Evolutionary conservation across 2,329 filamentous ascomycete species (phyloP), one percentile per base, ranked within the genome.

Genomic region (Aspergillus ochraceoroseus): DNA sequence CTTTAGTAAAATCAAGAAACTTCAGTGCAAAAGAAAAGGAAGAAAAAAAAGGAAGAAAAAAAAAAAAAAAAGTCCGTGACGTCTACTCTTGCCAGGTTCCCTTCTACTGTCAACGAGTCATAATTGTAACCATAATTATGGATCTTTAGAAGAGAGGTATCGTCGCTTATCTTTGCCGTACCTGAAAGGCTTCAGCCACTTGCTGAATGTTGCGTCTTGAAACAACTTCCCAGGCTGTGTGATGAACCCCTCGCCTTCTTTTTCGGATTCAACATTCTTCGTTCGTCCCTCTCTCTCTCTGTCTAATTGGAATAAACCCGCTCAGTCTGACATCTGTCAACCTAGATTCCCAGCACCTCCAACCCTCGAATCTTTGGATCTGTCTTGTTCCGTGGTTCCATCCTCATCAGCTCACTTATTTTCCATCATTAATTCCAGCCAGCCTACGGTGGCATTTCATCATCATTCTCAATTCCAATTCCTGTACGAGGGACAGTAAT

Each of bases 331-430:
- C 34, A 37, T 22, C 35, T 38, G 35, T 38, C 35, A 38, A 33
- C 37, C 32, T 32, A 35, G 13, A 38, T 19, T 30, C 12, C 22
- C 19, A 6, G 27, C n/a, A 38, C 14, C 26, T n/a, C 22, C 19
- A 6, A 20, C n/a, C 31, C n/a, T 5, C 18, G 14, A 22, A 22
- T 20, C 17, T 32, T 13, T 37, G 8, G 30, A 38, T 44, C 44
- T 36, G 26, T 26, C 13, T 32, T 35, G 37, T 42, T 44, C 41
- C 41, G 41, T 47, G 44, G 44, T 31, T 44, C 44, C 34, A 38
- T 29, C 26, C 19, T 43, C 11, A 11, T 22, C 30, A 20, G 26
- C 32, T 15, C 14, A 22, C 20, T 5, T n/a, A n/a, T n/a, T n/a
- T n/a, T 9, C 20, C 20, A 22, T 22, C 20, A 22, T 25, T 30